These are phyloP conservation scores for Staphylotrichum tortipilum DNA, from an alignment of 495 filamentous ascomycete species.

Conservation along the genomic window DNA sequence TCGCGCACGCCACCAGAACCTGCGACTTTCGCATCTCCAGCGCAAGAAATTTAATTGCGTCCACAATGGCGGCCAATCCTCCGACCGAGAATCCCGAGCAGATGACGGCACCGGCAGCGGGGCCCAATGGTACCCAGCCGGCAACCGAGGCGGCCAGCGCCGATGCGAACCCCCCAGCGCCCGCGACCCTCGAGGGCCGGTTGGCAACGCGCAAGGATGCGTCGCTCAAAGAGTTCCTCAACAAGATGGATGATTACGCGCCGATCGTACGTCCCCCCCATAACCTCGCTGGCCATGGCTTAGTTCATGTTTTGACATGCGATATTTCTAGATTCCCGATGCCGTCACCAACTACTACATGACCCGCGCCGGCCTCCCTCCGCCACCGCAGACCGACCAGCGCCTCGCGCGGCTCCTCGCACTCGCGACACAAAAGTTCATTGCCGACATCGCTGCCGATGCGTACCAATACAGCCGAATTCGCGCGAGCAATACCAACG, in stretches of 20 bases:
- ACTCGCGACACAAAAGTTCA: constrained; percentile 94
- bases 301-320: too few species aligned
- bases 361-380: constrained; percentile 85
- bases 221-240: constrained; percentile 78
- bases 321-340: constrained; percentile 86
- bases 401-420: constrained; percentile 88
- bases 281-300: too few species aligned
- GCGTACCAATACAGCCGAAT: constrained; percentile 96
- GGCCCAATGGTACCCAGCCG: constrained; percentile 13
- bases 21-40: too few species aligned
- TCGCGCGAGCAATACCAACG: constrained; percentile 77
- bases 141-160: background rate
- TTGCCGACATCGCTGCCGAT: constrained; percentile 93
- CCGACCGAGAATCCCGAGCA: constrained; percentile 15
- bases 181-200: constrained; percentile 25
- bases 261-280: constrained; percentile 64
- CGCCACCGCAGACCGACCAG: constrained; percentile 74
- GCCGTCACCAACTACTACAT: constrained; percentile 98
- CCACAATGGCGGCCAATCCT: constrained; percentile 18
- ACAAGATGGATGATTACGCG: constrained; percentile 97
- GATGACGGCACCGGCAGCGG: background rate
- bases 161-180: background rate
- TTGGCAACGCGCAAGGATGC: constrained; percentile 76
- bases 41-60: background rate
- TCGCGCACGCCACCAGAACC: too few species aligned